These are phyloP conservation scores for Peniophora sp. DNA, from an alignment of 1,284 basidiomycete species.

Conservation along the genomic window DNA sequence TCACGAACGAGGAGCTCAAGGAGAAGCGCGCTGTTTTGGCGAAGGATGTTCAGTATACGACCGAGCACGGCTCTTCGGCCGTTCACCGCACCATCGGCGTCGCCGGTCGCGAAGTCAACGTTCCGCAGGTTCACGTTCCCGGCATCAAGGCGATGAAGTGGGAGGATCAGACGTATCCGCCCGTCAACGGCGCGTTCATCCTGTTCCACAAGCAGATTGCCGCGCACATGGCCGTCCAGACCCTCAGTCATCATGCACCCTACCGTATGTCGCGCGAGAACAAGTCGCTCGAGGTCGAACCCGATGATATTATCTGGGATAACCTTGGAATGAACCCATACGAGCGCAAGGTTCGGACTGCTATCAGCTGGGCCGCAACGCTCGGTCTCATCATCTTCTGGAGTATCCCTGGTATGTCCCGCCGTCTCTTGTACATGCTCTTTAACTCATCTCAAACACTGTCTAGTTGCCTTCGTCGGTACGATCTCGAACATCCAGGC, in stretches of 20 bases:
- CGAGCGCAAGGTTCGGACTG: conserved; percentile 62
- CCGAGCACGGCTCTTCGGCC: conserved; percentile 6
- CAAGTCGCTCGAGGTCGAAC: conserved; percentile 67
- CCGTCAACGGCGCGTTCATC: conserved; percentile 82
- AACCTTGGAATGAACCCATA: conserved; percentile 89
- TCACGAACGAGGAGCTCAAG: conserved; percentile 42
- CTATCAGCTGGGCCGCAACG: conserved; percentile 55
- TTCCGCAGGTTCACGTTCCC: conserved; percentile 9
- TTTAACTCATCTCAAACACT: conserved; percentile 2
- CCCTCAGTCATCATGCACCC: conserved; percentile 70
- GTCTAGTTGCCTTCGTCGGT: conserved; percentile 78
- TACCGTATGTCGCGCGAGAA: conserved; percentile 55
- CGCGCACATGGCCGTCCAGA: conserved; percentile 78
- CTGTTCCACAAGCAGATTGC: conserved; percentile 92
- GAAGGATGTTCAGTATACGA: conserved; percentile 19
- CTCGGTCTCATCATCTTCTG: conserved; percentile 64
- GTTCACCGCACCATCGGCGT: conserved; percentile 9
- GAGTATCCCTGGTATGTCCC: conserved; percentile 54
- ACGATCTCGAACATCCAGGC: conserved; percentile 74
- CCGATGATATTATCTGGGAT: conserved; percentile 86
- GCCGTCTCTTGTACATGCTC: not conserved
- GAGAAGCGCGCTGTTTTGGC: conserved; percentile 34
- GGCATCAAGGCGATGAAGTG: conserved; percentile 7
- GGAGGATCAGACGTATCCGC: conserved; percentile 46
- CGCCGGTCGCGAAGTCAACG: conserved; percentile 5